phyloP scores from a whole-genome alignment of 192 early-diverging fungal species.

The Rhizoclosmatium globosum region DNA sequence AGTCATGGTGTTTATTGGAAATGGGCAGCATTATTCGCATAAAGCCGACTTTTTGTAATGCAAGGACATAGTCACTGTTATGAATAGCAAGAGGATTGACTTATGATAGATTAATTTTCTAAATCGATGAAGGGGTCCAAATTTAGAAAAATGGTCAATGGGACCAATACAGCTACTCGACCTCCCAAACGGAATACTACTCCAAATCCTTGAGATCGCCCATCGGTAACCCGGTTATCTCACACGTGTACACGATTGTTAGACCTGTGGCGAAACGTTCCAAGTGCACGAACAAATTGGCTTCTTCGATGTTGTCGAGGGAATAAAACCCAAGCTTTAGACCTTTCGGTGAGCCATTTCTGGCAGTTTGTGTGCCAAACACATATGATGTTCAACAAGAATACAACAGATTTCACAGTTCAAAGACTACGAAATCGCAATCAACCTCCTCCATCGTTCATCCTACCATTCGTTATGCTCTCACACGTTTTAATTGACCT shows the following conservation, averaged over 20 bases:
- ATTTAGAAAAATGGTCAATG: not conserved
- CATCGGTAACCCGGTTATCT: conserved; percentile 7
- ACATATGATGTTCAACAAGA: not conserved
- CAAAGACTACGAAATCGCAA: conserved; percentile 17
- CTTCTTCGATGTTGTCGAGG: conserved; percentile 11
- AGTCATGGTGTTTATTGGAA: too few relatives aligned
- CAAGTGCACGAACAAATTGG: conserved; percentile 14
- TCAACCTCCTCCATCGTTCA: conserved; percentile 4
- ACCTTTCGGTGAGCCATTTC: not conserved
- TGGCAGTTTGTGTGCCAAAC: not conserved
- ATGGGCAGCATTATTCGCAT: too few relatives aligned
- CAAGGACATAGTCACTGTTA: too few relatives aligned
- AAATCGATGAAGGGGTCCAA: not conserved
- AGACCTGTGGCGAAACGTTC: conserved; percentile 12
- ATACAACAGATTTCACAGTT: conserved; percentile 1
- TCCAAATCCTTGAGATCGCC: not conserved
- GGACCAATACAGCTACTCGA: not conserved
- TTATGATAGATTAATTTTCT: too few relatives aligned
- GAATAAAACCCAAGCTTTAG: conserved; percentile 8
- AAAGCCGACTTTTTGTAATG: too few relatives aligned
- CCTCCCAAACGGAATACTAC: conserved; percentile 3
- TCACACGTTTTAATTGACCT: conserved; percentile 14
- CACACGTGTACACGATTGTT: not conserved
- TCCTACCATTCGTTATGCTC: conserved; percentile 4
- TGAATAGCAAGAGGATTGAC: too few relatives aligned